phyloP scores from a whole-genome alignment of 306 rosid genomes.

The Castanea crenata region DNA sequence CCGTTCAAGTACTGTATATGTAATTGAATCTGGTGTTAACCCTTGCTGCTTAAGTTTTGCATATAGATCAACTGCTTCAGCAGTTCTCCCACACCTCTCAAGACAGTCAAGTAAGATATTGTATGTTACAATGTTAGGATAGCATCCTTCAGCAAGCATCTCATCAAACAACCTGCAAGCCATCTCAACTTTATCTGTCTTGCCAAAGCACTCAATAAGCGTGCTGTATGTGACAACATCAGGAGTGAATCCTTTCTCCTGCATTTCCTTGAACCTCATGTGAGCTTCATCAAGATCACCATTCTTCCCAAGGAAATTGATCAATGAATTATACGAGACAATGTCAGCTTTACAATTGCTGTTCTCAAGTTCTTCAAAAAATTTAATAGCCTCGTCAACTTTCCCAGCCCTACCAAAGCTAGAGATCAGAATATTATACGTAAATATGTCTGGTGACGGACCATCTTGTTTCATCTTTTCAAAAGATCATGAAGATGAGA shows the following conservation, averaged over 20 bases:
- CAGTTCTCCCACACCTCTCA: constrained; percentile 82
- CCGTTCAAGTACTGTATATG: constrained; percentile 83
- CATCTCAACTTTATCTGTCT: constrained; percentile 88
- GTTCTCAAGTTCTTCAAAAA: constrained; percentile 82
- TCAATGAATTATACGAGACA: constrained; percentile 77
- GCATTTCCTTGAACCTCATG: constrained; percentile 93
- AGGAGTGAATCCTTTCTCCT: constrained; percentile 77
- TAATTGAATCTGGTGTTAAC: constrained; percentile 74
- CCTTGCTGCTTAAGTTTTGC: constrained; percentile 90
- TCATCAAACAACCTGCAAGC: constrained; percentile 74
- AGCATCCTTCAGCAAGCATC: constrained; percentile 77
- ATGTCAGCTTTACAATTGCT: constrained; percentile 69
- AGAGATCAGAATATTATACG: constrained; percentile 80
- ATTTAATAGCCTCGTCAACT: constrained; percentile 57
- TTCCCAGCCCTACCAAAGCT: constrained; percentile 80
- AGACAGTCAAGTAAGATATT: constrained; percentile 91
- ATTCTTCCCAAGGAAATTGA: constrained; percentile 92
- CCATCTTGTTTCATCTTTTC: constrained; percentile 85
- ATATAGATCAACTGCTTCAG: constrained; percentile 88
- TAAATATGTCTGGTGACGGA: constrained; percentile 73
- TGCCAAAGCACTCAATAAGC: constrained; percentile 92
- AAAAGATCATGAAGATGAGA: constrained; percentile 61
- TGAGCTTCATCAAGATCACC: constrained; percentile 96
- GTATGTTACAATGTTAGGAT: constrained; percentile 81
- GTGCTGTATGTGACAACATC: constrained; percentile 96